A percentile compares a stretch with the other conserved stretches of the same genome.
These are phyloP conservation scores for Beauveria varroae DNA, from an alignment of 2,329 filamentous ascomycete genomes.

Conservation along the genomic window DNA sequence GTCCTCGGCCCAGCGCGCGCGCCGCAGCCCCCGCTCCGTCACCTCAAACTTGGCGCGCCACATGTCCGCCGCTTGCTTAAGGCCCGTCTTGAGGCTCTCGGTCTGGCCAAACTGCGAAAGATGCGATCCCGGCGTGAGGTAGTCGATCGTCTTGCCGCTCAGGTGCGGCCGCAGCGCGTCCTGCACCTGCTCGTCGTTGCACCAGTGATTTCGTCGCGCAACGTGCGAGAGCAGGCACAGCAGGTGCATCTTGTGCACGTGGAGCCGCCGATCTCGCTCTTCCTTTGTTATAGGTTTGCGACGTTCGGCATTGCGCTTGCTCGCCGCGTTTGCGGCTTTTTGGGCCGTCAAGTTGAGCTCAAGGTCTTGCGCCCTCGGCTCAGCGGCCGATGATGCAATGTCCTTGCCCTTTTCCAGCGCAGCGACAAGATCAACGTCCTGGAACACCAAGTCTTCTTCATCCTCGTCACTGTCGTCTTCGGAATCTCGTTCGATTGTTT, in stretches of 20 bases:
- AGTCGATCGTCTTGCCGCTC: slow-evolving; percentile 54
- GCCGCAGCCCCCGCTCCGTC: slow-evolving; percentile 61
- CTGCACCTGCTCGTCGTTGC: slow-evolving; percentile 68
- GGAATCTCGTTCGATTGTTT: slow-evolving; percentile 43
- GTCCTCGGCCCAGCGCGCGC: slow-evolving; percentile 69
- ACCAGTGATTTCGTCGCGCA: slow-evolving; percentile 77
- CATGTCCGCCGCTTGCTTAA: slow-evolving; percentile 59
- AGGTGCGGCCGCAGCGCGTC: slow-evolving; percentile 57
- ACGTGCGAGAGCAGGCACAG: slow-evolving; percentile 75
- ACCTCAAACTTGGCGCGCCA: slow-evolving; percentile 67
- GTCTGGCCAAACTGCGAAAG: slow-evolving; percentile 69
- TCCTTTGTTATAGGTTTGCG: slow-evolving; percentile 46
- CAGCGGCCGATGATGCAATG: slow-evolving; percentile 14
- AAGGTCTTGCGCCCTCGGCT: slow-evolving; percentile 28
- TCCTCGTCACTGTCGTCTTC: slow-evolving; percentile 38
- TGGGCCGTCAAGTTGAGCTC: slow-evolving; percentile 47
- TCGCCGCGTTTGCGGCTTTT: slow-evolving; percentile 24
- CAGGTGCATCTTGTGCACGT: slow-evolving; percentile 81
- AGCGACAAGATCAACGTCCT: slow-evolving; percentile 39
- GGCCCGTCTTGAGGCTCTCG: slow-evolving; percentile 68
- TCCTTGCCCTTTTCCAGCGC: slow-evolving; percentile 16
- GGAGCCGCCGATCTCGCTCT: slow-evolving; percentile 52
- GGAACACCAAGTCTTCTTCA: slow-evolving; percentile 31
- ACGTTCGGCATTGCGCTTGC: slow-evolving; percentile 28
- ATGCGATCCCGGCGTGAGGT: slow-evolving; percentile 60